Evolutionary conservation across 2,329 filamentous ascomycete genomes (phyloP).

Genomic region (Drechslerella stenobrocha): DNA sequence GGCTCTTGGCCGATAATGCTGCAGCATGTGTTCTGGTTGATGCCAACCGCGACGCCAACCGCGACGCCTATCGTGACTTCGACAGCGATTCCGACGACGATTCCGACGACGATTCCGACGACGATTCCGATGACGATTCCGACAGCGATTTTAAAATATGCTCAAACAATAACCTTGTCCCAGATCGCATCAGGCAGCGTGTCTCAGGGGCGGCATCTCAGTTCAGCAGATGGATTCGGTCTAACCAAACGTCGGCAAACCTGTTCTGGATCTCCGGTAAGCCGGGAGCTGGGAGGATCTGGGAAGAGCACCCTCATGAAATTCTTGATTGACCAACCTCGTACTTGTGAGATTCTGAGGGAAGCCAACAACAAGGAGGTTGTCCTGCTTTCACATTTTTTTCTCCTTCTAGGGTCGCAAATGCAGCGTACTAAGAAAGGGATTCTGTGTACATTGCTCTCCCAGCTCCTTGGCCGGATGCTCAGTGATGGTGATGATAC

Average conservation of each 20-base stretch:
- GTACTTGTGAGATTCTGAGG: not conserved
- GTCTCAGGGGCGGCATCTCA: not conserved
- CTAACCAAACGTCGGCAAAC: constrained; percentile 2
- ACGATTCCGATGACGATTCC: not conserved
- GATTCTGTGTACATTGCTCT: not conserved
- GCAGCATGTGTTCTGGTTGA: not conserved
- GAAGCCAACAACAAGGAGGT: not conserved
- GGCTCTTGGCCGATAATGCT: not conserved
- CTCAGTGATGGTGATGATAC: not conserved
- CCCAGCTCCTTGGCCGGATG: not conserved
- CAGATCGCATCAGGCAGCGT: not conserved
- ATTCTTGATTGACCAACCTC: not conserved
- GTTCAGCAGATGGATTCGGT: not conserved
- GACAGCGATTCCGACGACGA: too few relatives aligned
- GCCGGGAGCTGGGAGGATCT: not conserved
- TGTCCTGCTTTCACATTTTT: not conserved
- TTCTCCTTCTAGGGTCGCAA: not conserved
- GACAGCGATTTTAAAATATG: not conserved
- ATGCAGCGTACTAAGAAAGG: constrained; percentile 5
- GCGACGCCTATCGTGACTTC: too few relatives aligned
- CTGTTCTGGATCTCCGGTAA: not conserved
- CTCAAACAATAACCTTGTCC: not conserved
- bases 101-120: too few relatives aligned
- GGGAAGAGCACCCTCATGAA: constrained; percentile 3
- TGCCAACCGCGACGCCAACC: not conserved